Percentiles rank a stretch among this genome's conserved stretches.
Evolutionary conservation across 148 eudicot genomes (phyloP).

Genomic region (Oxyria digyna): DNA sequence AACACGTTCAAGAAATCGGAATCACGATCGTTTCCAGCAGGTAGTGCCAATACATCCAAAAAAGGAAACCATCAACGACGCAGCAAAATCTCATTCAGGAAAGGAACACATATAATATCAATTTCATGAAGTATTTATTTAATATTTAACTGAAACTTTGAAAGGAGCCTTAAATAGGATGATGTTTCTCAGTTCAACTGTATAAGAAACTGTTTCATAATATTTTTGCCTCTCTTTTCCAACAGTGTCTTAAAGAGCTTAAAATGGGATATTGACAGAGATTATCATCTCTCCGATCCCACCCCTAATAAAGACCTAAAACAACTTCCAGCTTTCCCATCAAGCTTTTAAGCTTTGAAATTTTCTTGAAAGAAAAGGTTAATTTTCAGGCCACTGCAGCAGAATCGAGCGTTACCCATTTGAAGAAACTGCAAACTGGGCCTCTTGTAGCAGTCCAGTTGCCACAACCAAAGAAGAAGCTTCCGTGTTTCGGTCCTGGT

Average conservation of each 20-base stretch:
- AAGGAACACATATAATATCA: not conserved
- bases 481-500: conserved; percentile 64
- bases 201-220: not conserved
- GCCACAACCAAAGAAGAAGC: conserved; percentile 76
- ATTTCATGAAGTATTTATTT: conserved; percentile 7
- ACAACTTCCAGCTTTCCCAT: not conserved
- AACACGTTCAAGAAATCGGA: too few relatives aligned
- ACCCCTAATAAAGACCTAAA: too few relatives aligned
- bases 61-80: not conserved
- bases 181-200: not conserved
- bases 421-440: conserved; percentile 51
- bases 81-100: not conserved
- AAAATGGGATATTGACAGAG: conserved; percentile 5
- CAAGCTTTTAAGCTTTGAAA: not conserved
- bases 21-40: too few relatives aligned
- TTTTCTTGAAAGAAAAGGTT: not conserved
- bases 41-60: not conserved
- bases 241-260: conserved; percentile 4
- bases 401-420: conserved; percentile 46
- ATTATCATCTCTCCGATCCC: conserved; percentile 4
- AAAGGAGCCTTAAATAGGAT: not conserved
- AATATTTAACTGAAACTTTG: conserved; percentile 6
- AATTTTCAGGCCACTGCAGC: conserved; percentile 4
- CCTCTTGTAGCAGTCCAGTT: conserved; percentile 71
- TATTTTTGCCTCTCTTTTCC: not conserved